These are phyloP conservation scores for Aquilaria yunnanensis DNA, from an alignment of 345 rosid genomes.

Conservation along the genomic window DNA sequence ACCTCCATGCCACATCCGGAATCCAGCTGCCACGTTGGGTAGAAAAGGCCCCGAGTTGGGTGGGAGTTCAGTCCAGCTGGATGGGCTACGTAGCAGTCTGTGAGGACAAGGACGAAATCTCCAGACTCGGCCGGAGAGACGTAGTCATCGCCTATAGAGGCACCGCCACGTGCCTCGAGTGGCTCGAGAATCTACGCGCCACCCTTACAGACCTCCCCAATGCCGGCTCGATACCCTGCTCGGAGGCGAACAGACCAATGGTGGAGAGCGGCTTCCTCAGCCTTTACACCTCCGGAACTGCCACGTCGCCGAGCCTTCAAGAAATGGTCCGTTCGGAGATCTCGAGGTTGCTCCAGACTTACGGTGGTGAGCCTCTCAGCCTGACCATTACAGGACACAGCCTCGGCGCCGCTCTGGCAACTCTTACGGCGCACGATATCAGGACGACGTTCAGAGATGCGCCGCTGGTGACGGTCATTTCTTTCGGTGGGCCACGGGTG, in stretches of 20 bases:
- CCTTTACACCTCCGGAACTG: constrained; percentile 56
- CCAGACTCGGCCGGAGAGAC: constrained; percentile 82
- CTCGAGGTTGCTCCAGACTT: constrained; percentile 38
- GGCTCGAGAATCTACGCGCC: constrained; percentile 92
- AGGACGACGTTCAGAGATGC: constrained; percentile 41
- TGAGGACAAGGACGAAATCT: constrained; percentile 63
- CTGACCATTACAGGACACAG: constrained; percentile 92
- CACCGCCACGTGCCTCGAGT: constrained; percentile 87
- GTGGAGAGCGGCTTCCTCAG: constrained; percentile 89
- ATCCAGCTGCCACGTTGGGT: constrained; percentile 68
- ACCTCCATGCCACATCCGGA: constrained; percentile 73
- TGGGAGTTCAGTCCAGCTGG: constrained; percentile 76
- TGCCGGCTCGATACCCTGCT: neutral
- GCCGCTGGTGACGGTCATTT: constrained; percentile 74
- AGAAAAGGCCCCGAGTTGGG: constrained; percentile 59
- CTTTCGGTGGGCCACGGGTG: constrained; percentile 93
- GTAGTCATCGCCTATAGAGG: constrained; percentile 79
- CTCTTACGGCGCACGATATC: constrained; percentile 66
- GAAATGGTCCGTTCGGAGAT: constrained; percentile 63
- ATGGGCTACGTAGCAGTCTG: constrained; percentile 95
- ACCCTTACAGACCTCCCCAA: constrained; percentile 44
- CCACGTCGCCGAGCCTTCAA: constrained; percentile 40
- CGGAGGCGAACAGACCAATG: constrained; percentile 39
- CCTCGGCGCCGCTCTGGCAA: constrained; percentile 88
- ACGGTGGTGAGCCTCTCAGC: constrained; percentile 71